Evolutionary conservation across 371 early-diverging fungal genomes (phyloP), one percentile per base, ranked within the genome.

Genomic region (Apophysomyces sp.): DNA sequence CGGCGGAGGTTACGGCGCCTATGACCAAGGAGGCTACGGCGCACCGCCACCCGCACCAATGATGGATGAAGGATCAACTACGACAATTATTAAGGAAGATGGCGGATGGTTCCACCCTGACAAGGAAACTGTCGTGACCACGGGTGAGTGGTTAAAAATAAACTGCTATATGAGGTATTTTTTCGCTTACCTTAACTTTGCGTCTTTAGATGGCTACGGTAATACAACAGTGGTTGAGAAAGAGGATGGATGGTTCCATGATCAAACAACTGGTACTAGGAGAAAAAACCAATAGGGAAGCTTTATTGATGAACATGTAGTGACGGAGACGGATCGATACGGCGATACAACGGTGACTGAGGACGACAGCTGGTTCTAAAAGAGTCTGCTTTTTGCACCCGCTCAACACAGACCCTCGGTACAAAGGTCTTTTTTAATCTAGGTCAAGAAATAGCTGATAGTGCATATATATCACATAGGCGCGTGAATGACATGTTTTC

Each of bases 61-160:
- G 1, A 13, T 34, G 11, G 55, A 55, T 12, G 68, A 66, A 27
- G 69, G 56, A 24, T 36, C 51, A n/a, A 67, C 60, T 5, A 72
- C 74, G 2, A 74, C 72, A 12, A 62, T 75, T 56, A 75, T 73
- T 56, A 73, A 73, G 37, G 76, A 78, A 55, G 76, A 78, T 49
- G 70, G 72, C 51, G 74, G 74, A 16, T 69, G 63, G 58, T 77
- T 74, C 66, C 67, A 72, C 26, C 37, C 58, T 28, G 77, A 77
- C 49, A 64, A 62, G 26, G 69, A 75, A 55, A 75, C 76, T 15
- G 66, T 73, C 28, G 59, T 75, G 36, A 64, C 66, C 3, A 51
- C 63, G 51, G 69, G 72, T 72, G 69, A 44, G 58, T 31, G 9
- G 27, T 21, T 12, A 24, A 28, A 44, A 37, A 26, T 60, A 36